Evolutionary conservation across 768 basidiomycete species (phyloP), one percentile per base, ranked within the genome.

Genomic region (Obba rivulosa): DNA sequence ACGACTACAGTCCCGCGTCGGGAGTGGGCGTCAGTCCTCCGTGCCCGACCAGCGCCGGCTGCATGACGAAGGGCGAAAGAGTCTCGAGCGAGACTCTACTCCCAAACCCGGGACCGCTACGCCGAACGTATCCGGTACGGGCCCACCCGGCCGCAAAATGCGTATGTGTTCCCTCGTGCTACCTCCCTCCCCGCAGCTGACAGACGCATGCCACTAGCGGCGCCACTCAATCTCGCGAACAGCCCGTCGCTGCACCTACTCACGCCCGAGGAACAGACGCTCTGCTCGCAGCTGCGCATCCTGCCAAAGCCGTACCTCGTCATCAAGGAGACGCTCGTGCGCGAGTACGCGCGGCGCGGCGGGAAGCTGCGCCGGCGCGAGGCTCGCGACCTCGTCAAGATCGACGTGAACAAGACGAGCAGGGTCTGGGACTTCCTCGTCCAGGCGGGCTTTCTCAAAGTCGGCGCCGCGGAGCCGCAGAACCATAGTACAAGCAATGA

Each of bases 281-380:
- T 98, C 18, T 97, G 96, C 63, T 88, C 92, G 2, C 77, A 80
- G 47, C 76, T 98, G 24, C 86, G 93, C 5, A 92, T 99, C 49
- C 76, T 96, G 17, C 95, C 96, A 0, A 91, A 92, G 61, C 92
- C 96, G 1, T 99, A 96, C 64, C 81, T 99, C 44, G 81, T 88
- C 51, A 89, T 98, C 69, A 99, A 99, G 64, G 92, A 96, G 66
- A 91, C 87, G 4, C 79, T 96, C 36, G 84, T 99, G 24, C 81
- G 92, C 25, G 95, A 98, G 70, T 96, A 92, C 58, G 91, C 90
- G 1, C 77, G 92, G 22, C 75, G 92, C 46, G 87, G 88, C 18
- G 94, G 94, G 10, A 87, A 89, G 63, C 75, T 97, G 38, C 86
- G 88, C 42, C 78, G 89, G 24, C 76, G 92, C 45, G 92, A 96